Base-by-base conservation (phyloP, 495 filamentous ascomycete genomes). In the Mycothermus thermophilus region DNA sequence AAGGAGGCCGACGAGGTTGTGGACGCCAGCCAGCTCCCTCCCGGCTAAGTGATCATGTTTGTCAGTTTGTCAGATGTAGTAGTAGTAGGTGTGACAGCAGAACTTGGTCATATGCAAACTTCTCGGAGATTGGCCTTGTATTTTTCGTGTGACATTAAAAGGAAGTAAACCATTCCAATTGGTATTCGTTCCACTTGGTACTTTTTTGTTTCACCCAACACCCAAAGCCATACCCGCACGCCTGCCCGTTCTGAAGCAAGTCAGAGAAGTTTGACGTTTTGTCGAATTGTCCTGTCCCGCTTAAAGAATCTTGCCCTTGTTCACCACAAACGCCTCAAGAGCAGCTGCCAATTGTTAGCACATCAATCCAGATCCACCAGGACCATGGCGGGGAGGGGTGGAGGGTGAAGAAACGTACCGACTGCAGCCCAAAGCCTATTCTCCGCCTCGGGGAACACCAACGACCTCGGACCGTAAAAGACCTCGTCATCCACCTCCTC, bases 401-500 rank as follows among this genome's bases (percentile, higher is more conserved):
- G n/a, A n/a, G n/a, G n/a, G n/a, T n/a, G 6, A 8, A 8, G 27
- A 21, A 24, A 62, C 69, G 45, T 59, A 73, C 74, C 58, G 42
- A 93, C 74, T 32, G 84, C 86, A 32, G 83, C 79, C 79, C 85
- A 97, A 14, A 96, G 48, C 40, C 90, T 73, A 44, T 97, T 97
- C 60, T 95, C 90, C 3, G 83, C 90, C 60, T 97, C 90, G 10
- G 71, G 72, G 60, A 93, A 97, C 13, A 95, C 90, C 32, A 97
- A 59, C 20, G 77, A 86, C 44, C 79, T 69, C 0, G 64, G 57
- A 22, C 80, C 74, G 51, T 96, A 94, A 52, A 96, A 93, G 1
- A 97, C 87, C 47, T 83, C 86, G 54, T 97, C 87, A 35, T 72
- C 75, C 7, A 96, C 90, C 61, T 97, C 90, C 60, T 97, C 88